Evolutionary conservation across 371 early-diverging fungal genomes (phyloP).

Genomic region (Mortierella sp.): DNA sequence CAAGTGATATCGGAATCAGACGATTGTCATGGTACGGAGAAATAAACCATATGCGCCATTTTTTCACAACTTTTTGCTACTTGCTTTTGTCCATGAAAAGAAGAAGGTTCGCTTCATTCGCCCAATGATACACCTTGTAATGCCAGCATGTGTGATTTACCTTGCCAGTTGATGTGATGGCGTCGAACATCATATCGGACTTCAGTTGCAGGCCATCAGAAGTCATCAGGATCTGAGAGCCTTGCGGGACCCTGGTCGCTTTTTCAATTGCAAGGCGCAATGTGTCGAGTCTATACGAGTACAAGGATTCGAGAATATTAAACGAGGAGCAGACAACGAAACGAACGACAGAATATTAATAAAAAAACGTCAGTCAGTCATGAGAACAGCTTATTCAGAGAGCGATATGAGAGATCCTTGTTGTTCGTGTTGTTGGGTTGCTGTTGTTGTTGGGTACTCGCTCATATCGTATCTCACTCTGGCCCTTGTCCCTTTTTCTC

Average conservation of each 20-base stretch:
- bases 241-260: slow-evolving; percentile 63
- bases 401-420: slow-evolving; percentile 6
- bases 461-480: not conserved
- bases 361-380: slow-evolving; percentile 10
- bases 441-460: not conserved
- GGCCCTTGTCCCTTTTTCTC: not conserved
- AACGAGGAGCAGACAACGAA: not conserved
- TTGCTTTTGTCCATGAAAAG: not conserved
- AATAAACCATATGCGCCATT: slow-evolving; percentile 1
- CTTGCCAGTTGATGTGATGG: slow-evolving; percentile 64
- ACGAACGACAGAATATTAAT: not conserved
- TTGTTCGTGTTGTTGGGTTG: not conserved
- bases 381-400: slow-evolving; percentile 4
- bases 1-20: not conserved
- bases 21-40: not conserved
- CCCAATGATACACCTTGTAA: not conserved
- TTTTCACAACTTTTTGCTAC: not conserved
- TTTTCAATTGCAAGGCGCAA: slow-evolving; percentile 65
- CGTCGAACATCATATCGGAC: slow-evolving; percentile 64
- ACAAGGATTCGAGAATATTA: slow-evolving; percentile 5
- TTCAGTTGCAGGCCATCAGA: slow-evolving; percentile 69
- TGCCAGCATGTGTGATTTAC: slow-evolving; percentile 42
- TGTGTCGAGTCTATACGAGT: slow-evolving; percentile 60
- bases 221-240: slow-evolving; percentile 74
- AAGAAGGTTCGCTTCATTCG: not conserved